Percentiles rank a stretch among this genome's conserved stretches.
These are phyloP conservation scores for Trichoderma endophyticum DNA, from an alignment of 2,329 filamentous ascomycete genomes.

Conservation along the genomic window DNA sequence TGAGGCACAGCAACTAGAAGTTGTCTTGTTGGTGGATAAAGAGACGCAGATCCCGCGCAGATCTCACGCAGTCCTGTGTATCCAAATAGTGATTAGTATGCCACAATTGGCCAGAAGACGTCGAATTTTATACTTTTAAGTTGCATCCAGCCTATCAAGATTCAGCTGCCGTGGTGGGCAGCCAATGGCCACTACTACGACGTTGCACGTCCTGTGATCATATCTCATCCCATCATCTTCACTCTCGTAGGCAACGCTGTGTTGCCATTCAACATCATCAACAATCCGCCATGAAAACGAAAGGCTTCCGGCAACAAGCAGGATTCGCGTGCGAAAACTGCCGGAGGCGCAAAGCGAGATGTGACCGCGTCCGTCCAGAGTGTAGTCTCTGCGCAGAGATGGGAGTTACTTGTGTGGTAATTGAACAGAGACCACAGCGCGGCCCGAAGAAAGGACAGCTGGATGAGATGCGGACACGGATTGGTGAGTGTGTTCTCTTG, in stretches of 20 bases:
- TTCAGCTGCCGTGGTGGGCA: background rate
- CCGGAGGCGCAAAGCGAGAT: background rate
- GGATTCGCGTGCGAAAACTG: background rate
- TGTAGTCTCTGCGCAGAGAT: background rate
- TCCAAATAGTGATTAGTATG: background rate
- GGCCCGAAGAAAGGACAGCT: background rate
- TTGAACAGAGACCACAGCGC: background rate
- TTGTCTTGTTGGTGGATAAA: background rate
- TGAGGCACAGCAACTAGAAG: background rate
- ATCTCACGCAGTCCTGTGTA: background rate
- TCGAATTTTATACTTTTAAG: background rate
- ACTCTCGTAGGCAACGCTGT: background rate
- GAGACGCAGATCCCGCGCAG: background rate
- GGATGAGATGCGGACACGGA: background rate
- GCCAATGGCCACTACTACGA: background rate
- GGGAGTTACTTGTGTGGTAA: background rate
- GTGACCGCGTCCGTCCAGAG: background rate
- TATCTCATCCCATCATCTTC: background rate
- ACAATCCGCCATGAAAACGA: background rate
- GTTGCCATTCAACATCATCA: background rate
- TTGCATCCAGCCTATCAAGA: background rate
- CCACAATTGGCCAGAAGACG: background rate
- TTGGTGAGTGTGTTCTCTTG: background rate
- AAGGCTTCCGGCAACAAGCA: background rate
- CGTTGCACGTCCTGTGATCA: background rate